Conservation (phyloP, 1,139 yeast species). For the Suhomyces atakaporum region DNA sequence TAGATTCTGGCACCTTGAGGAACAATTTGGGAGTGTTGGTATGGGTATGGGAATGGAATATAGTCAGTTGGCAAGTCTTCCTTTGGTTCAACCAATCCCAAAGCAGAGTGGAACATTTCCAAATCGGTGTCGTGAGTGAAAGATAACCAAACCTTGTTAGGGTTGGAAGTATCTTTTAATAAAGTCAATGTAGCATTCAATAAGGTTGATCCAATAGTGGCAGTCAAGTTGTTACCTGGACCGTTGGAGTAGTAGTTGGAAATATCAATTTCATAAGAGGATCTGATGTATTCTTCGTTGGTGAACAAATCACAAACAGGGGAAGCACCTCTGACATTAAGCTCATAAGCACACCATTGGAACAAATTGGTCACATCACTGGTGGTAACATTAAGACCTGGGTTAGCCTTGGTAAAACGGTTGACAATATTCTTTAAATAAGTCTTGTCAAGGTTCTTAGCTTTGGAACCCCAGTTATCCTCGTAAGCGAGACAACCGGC, state of each 20-base stretch:
- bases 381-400: conserved; percentile 30
- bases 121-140: conserved; percentile 36
- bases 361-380: conserved; percentile 44
- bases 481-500: conserved; percentile 25
- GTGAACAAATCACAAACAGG: conserved; percentile 55
- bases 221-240: conserved; percentile 49
- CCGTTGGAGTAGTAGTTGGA: conserved; percentile 50
- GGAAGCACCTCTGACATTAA: conserved; percentile 50
- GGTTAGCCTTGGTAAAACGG: conserved; percentile 25
- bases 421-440: conserved; percentile 20
- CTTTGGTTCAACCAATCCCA: conserved; percentile 26
- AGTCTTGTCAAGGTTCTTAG: conserved; percentile 19
- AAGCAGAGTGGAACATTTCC: conserved; percentile 28
- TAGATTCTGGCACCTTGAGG: conserved; percentile 34
- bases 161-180: conserved; percentile 29
- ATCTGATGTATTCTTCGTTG: conserved; percentile 46
- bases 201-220: conserved; percentile 48
- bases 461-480: conserved; percentile 12
- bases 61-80: conserved; percentile 24
- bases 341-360: conserved; percentile 55
- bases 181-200: conserved; percentile 51
- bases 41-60: conserved; percentile 29
- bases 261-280: conserved; percentile 49
- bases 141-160: conserved; percentile 28
- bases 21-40: conserved; percentile 26